phyloP scores from a whole-genome alignment of 345 rosid species.

The Euphorbia tirucalli region DNA sequence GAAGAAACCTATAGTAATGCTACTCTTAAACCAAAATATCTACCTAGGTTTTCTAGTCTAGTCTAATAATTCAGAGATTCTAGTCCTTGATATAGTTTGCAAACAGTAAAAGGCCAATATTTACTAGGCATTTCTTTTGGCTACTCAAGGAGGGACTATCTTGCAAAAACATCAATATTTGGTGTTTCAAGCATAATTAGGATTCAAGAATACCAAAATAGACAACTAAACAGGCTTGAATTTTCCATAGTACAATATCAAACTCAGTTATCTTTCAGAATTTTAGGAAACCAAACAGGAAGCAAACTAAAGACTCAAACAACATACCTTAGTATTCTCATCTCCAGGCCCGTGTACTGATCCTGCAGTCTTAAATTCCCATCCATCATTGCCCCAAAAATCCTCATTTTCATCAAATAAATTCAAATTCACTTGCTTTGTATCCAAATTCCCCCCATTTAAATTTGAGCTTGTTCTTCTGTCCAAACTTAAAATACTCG shows the following conservation, averaged over 20 bases:
- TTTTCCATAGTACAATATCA: neutral
- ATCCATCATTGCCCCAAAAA: conserved; percentile 27
- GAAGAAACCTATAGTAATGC: neutral
- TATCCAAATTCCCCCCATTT: neutral
- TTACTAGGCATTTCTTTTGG: neutral
- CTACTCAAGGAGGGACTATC: neutral
- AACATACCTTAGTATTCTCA: conserved; percentile 11
- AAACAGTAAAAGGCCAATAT: conserved; percentile 2
- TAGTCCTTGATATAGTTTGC: neutral
- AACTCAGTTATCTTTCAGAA: neutral
- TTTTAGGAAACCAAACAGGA: neutral
- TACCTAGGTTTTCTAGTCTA: neutral
- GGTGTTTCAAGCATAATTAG: neutral
- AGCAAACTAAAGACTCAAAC: neutral
- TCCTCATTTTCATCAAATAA: conserved; percentile 22
- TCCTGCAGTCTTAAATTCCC: conserved; percentile 40
- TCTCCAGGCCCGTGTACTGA: conserved; percentile 12
- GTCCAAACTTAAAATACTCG: neutral
- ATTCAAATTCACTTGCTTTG: neutral
- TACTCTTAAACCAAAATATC: neutral
- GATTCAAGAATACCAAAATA: neutral
- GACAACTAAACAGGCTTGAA: neutral
- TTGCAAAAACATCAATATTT: neutral
- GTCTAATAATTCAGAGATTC: neutral
- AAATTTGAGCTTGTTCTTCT: neutral